A percentile compares a stretch with the other conserved stretches of the same genome.
phyloP scores from a whole-genome alignment of 257 asterid species.

The Solanum neorickii region DNA sequence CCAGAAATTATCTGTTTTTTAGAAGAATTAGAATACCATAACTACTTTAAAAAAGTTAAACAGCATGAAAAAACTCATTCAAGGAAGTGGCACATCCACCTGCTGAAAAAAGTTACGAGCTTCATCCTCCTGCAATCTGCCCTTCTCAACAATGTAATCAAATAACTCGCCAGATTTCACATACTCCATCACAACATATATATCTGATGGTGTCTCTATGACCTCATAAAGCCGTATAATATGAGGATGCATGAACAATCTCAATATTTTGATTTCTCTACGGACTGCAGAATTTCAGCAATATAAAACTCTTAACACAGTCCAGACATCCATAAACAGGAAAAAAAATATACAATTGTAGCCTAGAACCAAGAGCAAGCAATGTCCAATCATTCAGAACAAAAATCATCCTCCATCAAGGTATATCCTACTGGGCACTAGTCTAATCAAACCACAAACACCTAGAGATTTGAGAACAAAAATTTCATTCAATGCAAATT shows the following conservation, averaged over 20 bases:
- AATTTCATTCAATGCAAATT: background rate
- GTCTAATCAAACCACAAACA: background rate
- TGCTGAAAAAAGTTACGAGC: constrained; percentile 88
- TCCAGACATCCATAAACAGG: background rate
- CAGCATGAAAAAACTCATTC: background rate
- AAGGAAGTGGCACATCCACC: constrained; percentile 27
- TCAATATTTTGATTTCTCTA: constrained; percentile 86
- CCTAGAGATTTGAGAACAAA: background rate
- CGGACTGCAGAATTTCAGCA: constrained; percentile 49
- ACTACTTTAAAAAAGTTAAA: background rate
- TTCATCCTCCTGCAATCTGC: constrained; percentile 82
- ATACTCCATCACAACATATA: constrained; percentile 86
- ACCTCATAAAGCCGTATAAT: constrained; percentile 96
- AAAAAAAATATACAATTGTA: background rate
- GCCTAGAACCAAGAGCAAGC: background rate
- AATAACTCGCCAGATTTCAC: constrained; percentile 88
- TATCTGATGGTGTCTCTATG: constrained; percentile 78
- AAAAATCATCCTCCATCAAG: background rate
- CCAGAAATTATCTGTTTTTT: constrained; percentile 78
- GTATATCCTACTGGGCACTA: background rate
- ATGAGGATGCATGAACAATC: constrained; percentile 91
- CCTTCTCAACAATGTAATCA: constrained; percentile 95
- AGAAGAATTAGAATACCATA: constrained; percentile 3
- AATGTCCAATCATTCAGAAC: background rate
- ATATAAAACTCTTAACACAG: background rate